A percentile compares a stretch with the other conserved stretches of the same genome.
These are phyloP conservation scores for Picea glauca DNA, from an alignment of 75 land plant genomes.

Conservation along the genomic window DNA sequence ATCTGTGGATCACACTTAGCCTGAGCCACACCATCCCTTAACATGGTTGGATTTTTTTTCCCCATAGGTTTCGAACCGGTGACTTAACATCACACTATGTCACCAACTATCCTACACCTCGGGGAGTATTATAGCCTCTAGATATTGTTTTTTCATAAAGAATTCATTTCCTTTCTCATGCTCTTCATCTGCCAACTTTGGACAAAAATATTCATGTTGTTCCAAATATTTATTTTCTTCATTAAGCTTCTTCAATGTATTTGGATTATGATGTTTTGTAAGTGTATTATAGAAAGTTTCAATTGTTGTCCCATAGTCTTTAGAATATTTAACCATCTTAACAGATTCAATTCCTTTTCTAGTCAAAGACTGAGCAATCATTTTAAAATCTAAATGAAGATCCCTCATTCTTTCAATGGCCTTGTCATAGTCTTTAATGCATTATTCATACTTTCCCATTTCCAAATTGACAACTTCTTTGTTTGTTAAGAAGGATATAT, in stretches of 20 bases:
- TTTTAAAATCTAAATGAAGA: slow-evolving; percentile 77
- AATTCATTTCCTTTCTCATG: slow-evolving; percentile 94
- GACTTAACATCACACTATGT: no score
- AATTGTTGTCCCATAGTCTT: slow-evolving; percentile 88
- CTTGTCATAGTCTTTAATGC: slow-evolving; percentile 11
- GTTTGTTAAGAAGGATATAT: no score
- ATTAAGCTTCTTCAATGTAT: slow-evolving; percentile 90
- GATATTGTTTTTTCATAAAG: slow-evolving; percentile 89
- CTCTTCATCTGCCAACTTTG: slow-evolving; percentile 85
- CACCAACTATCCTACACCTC: no score
- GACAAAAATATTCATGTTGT: slow-evolving; percentile 88
- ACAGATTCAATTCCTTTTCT: slow-evolving; percentile 81
- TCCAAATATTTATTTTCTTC: slow-evolving; percentile 95
- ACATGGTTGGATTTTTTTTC: no score
- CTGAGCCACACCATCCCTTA: no score
- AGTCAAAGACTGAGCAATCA: slow-evolving; percentile 88
- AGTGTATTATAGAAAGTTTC: slow-evolving; percentile 92
- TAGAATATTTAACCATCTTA: slow-evolving; percentile 31
- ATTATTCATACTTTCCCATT: no score
- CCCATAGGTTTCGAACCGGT: no score
- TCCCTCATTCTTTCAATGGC: slow-evolving; percentile 92
- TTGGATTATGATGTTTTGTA: slow-evolving; percentile 94
- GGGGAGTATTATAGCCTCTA: slow-evolving; percentile 64
- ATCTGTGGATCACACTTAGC: no score
- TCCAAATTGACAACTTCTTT: no score